A percentile compares a stretch with the other conserved stretches of the same genome.
These are phyloP conservation scores for Biscutella laevigata DNA, from an alignment of 441 rosid species.

Conservation along the genomic window DNA sequence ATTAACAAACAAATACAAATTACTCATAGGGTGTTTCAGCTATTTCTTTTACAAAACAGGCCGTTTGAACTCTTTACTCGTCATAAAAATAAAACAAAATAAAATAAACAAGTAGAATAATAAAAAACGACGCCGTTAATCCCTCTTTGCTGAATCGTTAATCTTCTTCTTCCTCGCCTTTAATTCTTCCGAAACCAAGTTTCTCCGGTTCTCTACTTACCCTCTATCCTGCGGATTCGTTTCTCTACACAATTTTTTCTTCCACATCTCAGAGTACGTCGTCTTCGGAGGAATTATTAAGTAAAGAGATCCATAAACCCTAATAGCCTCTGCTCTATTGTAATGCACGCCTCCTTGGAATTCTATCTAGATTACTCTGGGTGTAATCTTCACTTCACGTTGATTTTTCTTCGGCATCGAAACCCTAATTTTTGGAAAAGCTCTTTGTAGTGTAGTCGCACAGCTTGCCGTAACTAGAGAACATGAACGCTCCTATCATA, in stretches of 20 bases:
- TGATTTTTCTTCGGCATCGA: neutral
- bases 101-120: too few species aligned
- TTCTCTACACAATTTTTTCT: neutral
- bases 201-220: neutral
- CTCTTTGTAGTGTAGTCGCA: neutral
- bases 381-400: neutral
- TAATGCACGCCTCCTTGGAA: neutral
- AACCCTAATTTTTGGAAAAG: constrained; percentile 17
- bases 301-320: neutral
- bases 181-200: neutral
- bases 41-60: too few species aligned
- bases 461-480: neutral
- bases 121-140: neutral
- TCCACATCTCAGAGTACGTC: neutral
- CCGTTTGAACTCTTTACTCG: too few species aligned
- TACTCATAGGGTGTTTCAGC: too few species aligned
- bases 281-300: neutral
- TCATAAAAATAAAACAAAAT: too few species aligned
- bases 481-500: constrained; percentile 73
- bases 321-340: neutral
- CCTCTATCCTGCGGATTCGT: neutral
- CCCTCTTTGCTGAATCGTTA: neutral
- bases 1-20: too few species aligned
- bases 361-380: neutral
- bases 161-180: neutral